phyloP scores from a whole-genome alignment of 805 yeast species.

The Lachancea nothofagi region DNA sequence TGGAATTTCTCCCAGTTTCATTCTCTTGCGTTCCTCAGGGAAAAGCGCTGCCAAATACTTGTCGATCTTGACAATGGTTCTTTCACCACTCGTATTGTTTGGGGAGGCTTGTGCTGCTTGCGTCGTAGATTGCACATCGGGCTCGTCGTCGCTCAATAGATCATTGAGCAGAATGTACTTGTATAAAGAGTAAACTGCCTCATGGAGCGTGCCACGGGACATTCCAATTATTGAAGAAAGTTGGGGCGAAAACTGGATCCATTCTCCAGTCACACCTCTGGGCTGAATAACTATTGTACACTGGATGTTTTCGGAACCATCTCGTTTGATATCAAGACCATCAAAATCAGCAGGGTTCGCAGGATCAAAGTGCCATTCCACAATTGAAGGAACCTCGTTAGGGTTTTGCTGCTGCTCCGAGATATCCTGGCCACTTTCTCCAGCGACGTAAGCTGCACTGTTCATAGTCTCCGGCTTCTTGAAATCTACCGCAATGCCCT shows the following conservation, averaged over 20 bases:
- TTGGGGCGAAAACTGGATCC: slow-evolving; percentile 54
- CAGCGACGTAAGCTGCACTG: slow-evolving; percentile 20
- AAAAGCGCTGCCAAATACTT: slow-evolving; percentile 41
- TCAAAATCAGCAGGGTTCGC: slow-evolving; percentile 59
- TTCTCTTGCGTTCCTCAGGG: slow-evolving; percentile 14
- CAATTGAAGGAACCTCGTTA: slow-evolving; percentile 22
- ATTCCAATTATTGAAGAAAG: slow-evolving; percentile 70
- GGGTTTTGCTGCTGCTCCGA: slow-evolving; percentile 20
- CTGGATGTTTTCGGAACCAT: slow-evolving; percentile 60
- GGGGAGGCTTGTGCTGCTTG: slow-evolving; percentile 9
- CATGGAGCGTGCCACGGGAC: slow-evolving; percentile 78
- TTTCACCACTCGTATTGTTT: slow-evolving; percentile 40
- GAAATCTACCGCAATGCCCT: slow-evolving; percentile 80
- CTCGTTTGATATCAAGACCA: slow-evolving; percentile 81
- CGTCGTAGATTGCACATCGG: slow-evolving; percentile 11
- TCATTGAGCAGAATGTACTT: slow-evolving; percentile 69
- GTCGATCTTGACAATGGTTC: slow-evolving; percentile 48
- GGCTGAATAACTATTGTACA: slow-evolving; percentile 76
- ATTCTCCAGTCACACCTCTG: slow-evolving; percentile 64
- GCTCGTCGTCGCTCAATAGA: slow-evolving; percentile 35
- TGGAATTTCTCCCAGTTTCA: slow-evolving; percentile 47
- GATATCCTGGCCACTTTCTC: background rate
- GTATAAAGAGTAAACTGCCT: slow-evolving; percentile 73
- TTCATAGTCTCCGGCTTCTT: slow-evolving; percentile 15
- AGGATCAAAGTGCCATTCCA: slow-evolving; percentile 87